Percentiles rank a stretch among this genome's conserved stretches.
Conservation (phyloP, 177 flowering plant genomes). For the Tripterygium wilfordii region DNA sequence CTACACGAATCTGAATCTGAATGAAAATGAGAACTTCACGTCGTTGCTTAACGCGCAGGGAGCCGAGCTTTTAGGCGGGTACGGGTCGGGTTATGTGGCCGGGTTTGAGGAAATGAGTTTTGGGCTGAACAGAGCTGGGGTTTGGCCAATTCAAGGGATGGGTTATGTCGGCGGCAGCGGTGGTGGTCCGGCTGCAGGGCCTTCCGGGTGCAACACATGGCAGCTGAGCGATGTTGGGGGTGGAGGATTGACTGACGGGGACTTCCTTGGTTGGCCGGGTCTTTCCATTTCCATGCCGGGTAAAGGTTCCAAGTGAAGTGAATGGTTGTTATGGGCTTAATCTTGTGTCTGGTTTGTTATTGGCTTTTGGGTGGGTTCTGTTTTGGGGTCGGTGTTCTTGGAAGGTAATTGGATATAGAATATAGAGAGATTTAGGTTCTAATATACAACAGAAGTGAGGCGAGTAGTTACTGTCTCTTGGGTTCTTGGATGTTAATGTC, state of each 20-base stretch:
- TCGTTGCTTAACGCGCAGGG: slow-evolving; percentile 22
- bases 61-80: slow-evolving; percentile 22
- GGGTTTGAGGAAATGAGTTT: slow-evolving; percentile 27
- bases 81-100: slow-evolving; percentile 13
- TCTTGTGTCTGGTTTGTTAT: neutral
- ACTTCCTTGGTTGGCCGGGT: slow-evolving; percentile 41
- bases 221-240: slow-evolving; percentile 21
- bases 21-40: slow-evolving; percentile 12
- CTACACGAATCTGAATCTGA: slow-evolving; percentile 8
- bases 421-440: too few species aligned
- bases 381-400: slow-evolving; percentile 3
- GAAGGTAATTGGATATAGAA: slow-evolving; percentile 5
- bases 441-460: too few species aligned
- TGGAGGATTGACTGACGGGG: slow-evolving; percentile 22
- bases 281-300: slow-evolving; percentile 40
- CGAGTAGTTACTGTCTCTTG: too few species aligned
- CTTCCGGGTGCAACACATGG: slow-evolving; percentile 27
- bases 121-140: slow-evolving; percentile 11
- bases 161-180: slow-evolving; percentile 12
- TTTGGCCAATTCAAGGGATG: slow-evolving; percentile 21
- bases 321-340: neutral
- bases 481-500: too few species aligned
- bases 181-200: slow-evolving; percentile 10
- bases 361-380: neutral
- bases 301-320: slow-evolving; percentile 22